These are phyloP conservation scores for Chytriomyces hyalinus DNA, from an alignment of 192 early-diverging fungal species.

Conservation along the genomic window DNA sequence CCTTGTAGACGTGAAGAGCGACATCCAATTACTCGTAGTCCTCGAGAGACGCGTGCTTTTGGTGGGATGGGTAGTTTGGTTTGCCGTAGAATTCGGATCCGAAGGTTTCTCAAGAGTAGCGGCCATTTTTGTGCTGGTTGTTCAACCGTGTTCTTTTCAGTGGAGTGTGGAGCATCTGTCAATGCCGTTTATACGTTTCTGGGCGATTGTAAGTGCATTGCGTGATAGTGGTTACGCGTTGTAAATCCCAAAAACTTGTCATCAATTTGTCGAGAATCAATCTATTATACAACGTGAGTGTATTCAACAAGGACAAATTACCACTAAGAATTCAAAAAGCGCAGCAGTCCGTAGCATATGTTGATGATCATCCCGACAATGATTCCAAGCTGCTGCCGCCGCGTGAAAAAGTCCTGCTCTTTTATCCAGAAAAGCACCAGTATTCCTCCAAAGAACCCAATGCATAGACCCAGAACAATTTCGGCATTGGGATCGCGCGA, in stretches of 20 bases:
- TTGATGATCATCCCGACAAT: conserved; percentile 40
- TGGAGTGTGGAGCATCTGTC: too few species aligned
- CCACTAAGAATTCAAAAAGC: neutral
- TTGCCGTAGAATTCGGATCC: conserved; percentile 19
- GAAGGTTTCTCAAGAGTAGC: neutral
- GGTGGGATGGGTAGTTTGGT: conserved; percentile 22
- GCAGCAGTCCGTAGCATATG: conserved; percentile 30
- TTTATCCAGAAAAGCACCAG: conserved; percentile 46
- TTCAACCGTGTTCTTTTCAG: too few species aligned
- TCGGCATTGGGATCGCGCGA: conserved; percentile 31
- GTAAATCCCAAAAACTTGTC: too few species aligned
- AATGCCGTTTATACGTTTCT: too few species aligned
- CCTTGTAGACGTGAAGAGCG: conserved; percentile 57
- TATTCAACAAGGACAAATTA: too few species aligned
- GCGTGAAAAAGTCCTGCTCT: conserved; percentile 38
- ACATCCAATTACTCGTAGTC: conserved; percentile 26
- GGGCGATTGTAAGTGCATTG: too few species aligned
- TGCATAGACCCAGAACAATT: conserved; percentile 32
- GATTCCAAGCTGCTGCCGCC: conserved; percentile 42
- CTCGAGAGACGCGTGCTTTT: conserved; percentile 22
- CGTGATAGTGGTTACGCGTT: too few species aligned
- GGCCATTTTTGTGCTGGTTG: neutral
- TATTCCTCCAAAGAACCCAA: conserved; percentile 44
- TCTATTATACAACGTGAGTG: too few species aligned
- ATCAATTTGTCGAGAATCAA: too few species aligned